Evolutionary conservation across 1,284 basidiomycete species (phyloP), one percentile per base, ranked within the genome.

Genomic region (Jaminaea rosea): DNA sequence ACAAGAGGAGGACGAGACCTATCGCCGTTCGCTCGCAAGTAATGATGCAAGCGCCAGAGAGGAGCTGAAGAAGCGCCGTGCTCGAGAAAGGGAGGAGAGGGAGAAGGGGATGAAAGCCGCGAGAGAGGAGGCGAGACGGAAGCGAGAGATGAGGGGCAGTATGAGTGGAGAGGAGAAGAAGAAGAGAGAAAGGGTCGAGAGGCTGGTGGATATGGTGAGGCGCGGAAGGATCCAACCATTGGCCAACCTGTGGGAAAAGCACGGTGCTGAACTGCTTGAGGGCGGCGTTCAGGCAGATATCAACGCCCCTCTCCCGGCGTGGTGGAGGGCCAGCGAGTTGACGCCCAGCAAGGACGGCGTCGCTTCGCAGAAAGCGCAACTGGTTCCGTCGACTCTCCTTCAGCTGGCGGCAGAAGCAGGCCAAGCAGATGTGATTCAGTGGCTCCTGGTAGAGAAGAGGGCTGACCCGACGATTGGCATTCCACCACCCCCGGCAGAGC

Each of bases 121-220:
- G 3, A 26, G 39, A 31, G 47, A 44, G 15, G 24, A 52, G 39
- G 28, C 19, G 8, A 36, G 47, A 29, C 24, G 46, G 42, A 19
- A 32, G 17, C 17, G 15, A 17, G 37, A 27, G 19, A 44, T 26
- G 21, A 36, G 49, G 24, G 28, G 39, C 27, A 21, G 26, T 11
- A 9, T 19, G n/a, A 44, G 17, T 1, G 52, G 49, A 13, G 11
- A 49, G 34, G 61, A 57, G 27, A 52, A 52, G 47, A 55, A 46
- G 31, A 49, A 47, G 3, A 82, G 84, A 3, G 87, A 89, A 52
- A 86, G 86, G 62, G 88, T 87, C 83, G 74, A 73, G 6, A 79
- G 91, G 1, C 76, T 93, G 1, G 77, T 90, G 13, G 91, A 96
- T 47, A 97, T 98, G 90, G 78, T 90, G 41, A 78, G 76, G 29